These are phyloP conservation scores for Leucoagaricus sp. DNA, from an alignment of 1,284 basidiomycete species.

Conservation along the genomic window DNA sequence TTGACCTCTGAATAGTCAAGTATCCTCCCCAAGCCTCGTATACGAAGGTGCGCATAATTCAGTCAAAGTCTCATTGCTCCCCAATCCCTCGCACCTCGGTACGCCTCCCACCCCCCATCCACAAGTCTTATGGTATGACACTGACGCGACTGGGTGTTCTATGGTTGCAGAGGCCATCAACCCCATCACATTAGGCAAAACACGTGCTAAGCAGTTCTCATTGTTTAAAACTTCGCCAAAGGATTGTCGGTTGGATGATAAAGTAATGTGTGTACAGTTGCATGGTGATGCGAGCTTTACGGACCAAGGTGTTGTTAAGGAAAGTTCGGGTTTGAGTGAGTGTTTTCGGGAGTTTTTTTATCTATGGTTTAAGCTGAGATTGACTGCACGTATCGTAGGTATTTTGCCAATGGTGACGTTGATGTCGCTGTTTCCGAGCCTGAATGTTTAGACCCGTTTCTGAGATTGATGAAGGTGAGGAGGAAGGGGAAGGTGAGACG, in stretches of 20 bases:
- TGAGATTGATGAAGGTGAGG: too few relatives aligned
- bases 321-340: conserved; percentile 78
- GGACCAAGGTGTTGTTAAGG: conserved; percentile 91
- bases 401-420: too few relatives aligned
- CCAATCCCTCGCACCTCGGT: conserved; percentile 89
- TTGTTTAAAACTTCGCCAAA: conserved; percentile 66
- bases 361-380: too few relatives aligned
- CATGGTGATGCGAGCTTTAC: conserved; percentile 91
- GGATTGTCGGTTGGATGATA: conserved; percentile 81
- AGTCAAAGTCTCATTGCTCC: conserved; percentile 77
- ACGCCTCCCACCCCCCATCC: conserved; percentile 18
- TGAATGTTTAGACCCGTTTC: too few relatives aligned
- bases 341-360: too few relatives aligned
- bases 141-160: background rate
- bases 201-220: conserved; percentile 89
- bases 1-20: conserved; percentile 32
- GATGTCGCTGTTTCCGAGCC: too few relatives aligned
- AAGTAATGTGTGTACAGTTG: conserved; percentile 84
- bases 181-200: conserved; percentile 86
- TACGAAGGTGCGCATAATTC: conserved; percentile 53
- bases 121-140: background rate
- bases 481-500: too few relatives aligned
- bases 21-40: conserved; percentile 57
- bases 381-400: too few relatives aligned
- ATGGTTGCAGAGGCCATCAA: conserved; percentile 73